These are phyloP conservation scores for Alternaria novae-zelandiae DNA, from an alignment of 2,329 filamentous ascomycete genomes.

Conservation along the genomic window DNA sequence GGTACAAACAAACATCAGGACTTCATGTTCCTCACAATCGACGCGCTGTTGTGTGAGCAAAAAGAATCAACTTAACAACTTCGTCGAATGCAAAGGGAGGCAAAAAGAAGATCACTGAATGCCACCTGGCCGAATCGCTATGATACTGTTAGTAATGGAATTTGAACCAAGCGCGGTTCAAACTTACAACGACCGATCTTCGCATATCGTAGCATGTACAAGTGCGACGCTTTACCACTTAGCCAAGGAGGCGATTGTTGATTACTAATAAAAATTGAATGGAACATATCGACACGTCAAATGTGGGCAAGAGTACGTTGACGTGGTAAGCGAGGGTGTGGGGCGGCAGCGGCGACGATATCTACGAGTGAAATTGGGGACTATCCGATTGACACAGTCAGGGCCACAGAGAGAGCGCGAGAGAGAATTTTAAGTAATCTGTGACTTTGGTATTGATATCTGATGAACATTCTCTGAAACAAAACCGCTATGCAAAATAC, in stretches of 20 bases:
- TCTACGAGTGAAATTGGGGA: not conserved
- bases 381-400: not conserved
- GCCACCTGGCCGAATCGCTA: constrained; percentile 4
- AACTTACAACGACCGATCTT: constrained; percentile 9
- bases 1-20: not conserved
- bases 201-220: constrained; percentile 4
- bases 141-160: not conserved
- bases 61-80: not conserved
- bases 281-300: not conserved
- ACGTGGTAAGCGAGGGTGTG: not conserved
- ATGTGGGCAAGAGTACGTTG: not conserved
- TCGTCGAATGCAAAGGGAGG: not conserved
- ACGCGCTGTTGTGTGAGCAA: not conserved
- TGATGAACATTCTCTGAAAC: not conserved
- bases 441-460: not conserved
- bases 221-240: constrained; percentile 17
- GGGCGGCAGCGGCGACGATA: not conserved
- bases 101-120: not conserved
- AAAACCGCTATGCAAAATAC: not conserved
- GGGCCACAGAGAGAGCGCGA: not conserved
- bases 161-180: not conserved
- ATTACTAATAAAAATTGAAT: not conserved
- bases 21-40: not conserved
- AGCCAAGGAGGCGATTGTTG: constrained; percentile 1
- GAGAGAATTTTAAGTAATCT: not conserved